Evolutionary conservation across 768 basidiomycete species (phyloP).

Genomic region (Infundibulicybe gibba): DNA sequence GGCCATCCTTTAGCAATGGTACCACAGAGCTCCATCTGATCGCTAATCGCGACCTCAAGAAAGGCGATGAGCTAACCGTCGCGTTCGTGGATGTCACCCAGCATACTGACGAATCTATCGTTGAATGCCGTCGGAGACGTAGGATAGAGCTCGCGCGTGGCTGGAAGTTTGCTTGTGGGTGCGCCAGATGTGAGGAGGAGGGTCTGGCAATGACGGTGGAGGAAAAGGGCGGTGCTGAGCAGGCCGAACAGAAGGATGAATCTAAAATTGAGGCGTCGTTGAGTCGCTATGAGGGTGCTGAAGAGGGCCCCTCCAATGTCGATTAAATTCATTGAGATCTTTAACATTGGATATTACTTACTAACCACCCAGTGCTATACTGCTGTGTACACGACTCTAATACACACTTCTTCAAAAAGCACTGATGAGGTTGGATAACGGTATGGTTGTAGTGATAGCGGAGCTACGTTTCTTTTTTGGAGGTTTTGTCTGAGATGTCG

Average conservation of each 20-base stretch:
- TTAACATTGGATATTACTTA: no score
- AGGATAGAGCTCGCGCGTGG: constrained; percentile 75
- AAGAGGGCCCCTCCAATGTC: not conserved
- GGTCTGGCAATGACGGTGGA: constrained; percentile 29
- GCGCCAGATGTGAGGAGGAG: constrained; percentile 62
- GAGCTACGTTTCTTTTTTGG: no score
- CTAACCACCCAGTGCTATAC: no score
- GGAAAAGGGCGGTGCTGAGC: constrained; percentile 24
- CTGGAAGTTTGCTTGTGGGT: constrained; percentile 79
- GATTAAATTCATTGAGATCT: no score
- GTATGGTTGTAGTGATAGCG: no score
- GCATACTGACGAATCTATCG: constrained; percentile 45
- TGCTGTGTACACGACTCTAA: no score
- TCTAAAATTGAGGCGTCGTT: constrained; percentile 40
- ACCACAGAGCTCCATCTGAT: constrained; percentile 70
- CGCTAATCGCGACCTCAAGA: constrained; percentile 62
- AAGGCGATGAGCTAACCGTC: constrained; percentile 73
- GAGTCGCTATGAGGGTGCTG: constrained; percentile 17
- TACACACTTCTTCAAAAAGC: no score
- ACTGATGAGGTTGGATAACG: no score
- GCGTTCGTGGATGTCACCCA: constrained; percentile 71
- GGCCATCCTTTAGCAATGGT: constrained; percentile 61
- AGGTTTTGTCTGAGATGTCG: no score
- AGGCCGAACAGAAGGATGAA: constrained; percentile 47
- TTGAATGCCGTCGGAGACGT: constrained; percentile 59